phyloP scores from a whole-genome alignment of 768 basidiomycete genomes.

The Auriscalpium orientale region DNA sequence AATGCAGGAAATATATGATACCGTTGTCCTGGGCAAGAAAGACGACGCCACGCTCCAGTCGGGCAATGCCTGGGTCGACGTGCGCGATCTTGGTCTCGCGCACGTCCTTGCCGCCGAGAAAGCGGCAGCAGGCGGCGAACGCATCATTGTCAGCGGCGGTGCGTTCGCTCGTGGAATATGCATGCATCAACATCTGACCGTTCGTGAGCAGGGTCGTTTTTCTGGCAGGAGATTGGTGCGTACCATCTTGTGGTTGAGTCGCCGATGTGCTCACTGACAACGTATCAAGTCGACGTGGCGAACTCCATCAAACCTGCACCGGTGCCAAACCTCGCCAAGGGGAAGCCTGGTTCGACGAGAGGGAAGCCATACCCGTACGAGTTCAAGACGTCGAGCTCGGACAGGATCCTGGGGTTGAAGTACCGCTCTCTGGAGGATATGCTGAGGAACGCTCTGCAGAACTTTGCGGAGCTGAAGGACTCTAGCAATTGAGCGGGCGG shows the following conservation, averaged over 20 bases:
- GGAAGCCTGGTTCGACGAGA: not conserved
- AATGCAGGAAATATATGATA: slow-evolving; percentile 3
- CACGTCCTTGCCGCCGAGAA: slow-evolving; percentile 18
- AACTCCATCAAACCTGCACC: not conserved
- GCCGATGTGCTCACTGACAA: not conserved
- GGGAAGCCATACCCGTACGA: not conserved
- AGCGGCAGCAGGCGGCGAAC: slow-evolving; percentile 25
- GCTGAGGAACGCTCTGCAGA: not conserved
- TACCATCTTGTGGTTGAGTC: not conserved
- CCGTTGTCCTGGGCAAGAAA: not conserved
- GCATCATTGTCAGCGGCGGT: slow-evolving; percentile 23
- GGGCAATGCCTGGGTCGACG: slow-evolving; percentile 20
- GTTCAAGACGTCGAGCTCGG: not conserved
- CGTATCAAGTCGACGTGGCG: not conserved
- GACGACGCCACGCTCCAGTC: not conserved
- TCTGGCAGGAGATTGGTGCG: slow-evolving; percentile 3
- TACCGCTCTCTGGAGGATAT: not conserved
- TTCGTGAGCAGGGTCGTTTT: not conserved
- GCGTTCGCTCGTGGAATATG: not conserved
- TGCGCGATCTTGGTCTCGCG: slow-evolving; percentile 22
- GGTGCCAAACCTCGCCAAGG: not conserved
- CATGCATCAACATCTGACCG: not conserved
- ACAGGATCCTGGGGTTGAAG: not conserved
- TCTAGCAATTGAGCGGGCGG: too few species aligned
- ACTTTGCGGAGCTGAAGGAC: not conserved